Percentiles rank a stretch among this genome's conserved stretches.
These are phyloP conservation scores for Candida pini DNA, from an alignment of 805 yeast species.

Conservation along the genomic window DNA sequence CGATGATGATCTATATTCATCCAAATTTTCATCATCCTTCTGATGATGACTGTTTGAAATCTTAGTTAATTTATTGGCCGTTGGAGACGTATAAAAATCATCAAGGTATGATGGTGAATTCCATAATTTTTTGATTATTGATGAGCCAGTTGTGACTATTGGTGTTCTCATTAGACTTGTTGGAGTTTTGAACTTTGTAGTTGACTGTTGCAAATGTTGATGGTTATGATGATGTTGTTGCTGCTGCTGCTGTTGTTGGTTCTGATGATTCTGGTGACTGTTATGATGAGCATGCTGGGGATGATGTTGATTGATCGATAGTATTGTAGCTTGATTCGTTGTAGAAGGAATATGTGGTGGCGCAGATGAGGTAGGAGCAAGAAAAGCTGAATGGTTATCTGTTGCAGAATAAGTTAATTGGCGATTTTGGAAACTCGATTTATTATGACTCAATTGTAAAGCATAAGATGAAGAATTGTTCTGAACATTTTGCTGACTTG, in stretches of 20 bases:
- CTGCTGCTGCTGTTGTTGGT: conserved; percentile 9
- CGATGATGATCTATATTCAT: conserved; percentile 20
- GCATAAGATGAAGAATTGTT: neutral
- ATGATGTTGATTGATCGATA: neutral
- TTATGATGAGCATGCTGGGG: neutral
- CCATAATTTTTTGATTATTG: conserved; percentile 51
- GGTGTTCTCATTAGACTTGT: conserved; percentile 18
- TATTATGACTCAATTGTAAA: conserved; percentile 55
- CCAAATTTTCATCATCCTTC: conserved; percentile 24
- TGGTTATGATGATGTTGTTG: conserved; percentile 11
- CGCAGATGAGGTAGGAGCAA: neutral
- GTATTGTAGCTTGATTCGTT: neutral
- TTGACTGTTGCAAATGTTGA: conserved; percentile 3
- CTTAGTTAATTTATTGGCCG: conserved; percentile 5
- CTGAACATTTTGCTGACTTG: neutral
- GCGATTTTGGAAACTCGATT: conserved; percentile 53
- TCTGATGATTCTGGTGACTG: conserved; percentile 1
- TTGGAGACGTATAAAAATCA: conserved; percentile 58
- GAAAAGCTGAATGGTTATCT: no score
- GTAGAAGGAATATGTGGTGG: neutral
- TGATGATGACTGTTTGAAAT: neutral
- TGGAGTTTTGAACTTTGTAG: conserved; percentile 26
- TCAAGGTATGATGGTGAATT: conserved; percentile 62
- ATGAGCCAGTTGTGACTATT: conserved; percentile 16
- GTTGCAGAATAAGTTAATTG: conserved; percentile 1